Evolutionary conservation across 306 rosid species (phyloP).

Genomic region (Hippophae gyantsensis): DNA sequence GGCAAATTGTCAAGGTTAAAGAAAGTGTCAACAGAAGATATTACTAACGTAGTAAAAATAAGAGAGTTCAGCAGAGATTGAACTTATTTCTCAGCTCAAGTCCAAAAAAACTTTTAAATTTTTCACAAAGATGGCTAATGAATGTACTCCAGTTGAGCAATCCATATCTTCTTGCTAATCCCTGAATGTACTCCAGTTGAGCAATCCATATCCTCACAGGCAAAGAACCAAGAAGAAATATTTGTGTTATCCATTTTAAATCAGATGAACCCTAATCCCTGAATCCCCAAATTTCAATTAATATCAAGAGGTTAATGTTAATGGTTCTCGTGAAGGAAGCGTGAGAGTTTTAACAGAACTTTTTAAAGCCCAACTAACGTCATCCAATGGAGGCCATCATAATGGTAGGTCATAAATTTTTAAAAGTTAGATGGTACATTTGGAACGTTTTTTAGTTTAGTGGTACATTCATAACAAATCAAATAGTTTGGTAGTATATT

Average conservation of each 20-base stretch:
- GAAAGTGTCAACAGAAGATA: conserved; percentile 57
- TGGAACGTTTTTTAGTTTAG: too few relatives aligned
- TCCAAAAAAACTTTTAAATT: conserved; percentile 25
- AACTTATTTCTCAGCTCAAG: conserved; percentile 27
- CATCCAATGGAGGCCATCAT: too few relatives aligned
- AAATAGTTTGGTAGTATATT: too few relatives aligned
- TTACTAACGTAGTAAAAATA: conserved; percentile 50
- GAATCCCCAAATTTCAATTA: too few relatives aligned
- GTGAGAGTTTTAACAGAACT: too few relatives aligned
- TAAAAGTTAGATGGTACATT: too few relatives aligned
- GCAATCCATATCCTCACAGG: conserved; percentile 23
- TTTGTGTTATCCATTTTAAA: conserved; percentile 22
- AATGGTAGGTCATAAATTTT: too few relatives aligned
- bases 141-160: conserved; percentile 32
- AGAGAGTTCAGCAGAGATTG: conserved; percentile 30
- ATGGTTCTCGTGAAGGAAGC: too few relatives aligned
- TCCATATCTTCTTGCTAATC: conserved; percentile 25
- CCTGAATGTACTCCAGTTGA: conserved; percentile 36
- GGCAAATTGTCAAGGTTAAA: conserved; percentile 64
- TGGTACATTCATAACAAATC: too few relatives aligned
- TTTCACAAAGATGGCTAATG: conserved; percentile 22
- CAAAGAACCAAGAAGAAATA: conserved; percentile 58
- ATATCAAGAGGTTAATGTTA: too few relatives aligned
- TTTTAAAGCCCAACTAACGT: too few relatives aligned
- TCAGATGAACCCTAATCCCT: too few relatives aligned